These are phyloP conservation scores for Colletotrichum abscissum DNA, from an alignment of 2,329 filamentous ascomycete species.

Conservation along the genomic window DNA sequence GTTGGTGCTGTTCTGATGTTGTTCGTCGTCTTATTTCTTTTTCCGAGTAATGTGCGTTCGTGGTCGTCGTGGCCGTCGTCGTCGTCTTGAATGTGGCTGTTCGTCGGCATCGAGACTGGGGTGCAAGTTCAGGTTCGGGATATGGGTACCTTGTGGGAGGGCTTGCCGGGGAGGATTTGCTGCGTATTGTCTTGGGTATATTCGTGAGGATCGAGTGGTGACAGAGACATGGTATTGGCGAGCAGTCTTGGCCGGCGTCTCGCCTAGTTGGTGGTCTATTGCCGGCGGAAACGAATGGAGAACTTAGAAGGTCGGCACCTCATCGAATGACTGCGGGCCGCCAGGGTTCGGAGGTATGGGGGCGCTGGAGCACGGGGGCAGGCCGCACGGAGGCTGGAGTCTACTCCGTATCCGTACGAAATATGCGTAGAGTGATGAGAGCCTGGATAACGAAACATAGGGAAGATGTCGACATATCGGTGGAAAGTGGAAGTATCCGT, in stretches of 20 bases:
- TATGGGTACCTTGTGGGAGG: not conserved
- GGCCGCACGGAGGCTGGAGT: too few relatives aligned
- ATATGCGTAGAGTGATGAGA: too few relatives aligned
- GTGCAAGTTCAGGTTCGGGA: not conserved
- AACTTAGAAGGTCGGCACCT: not conserved
- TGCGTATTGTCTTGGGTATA: not conserved
- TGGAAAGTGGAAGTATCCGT: not conserved
- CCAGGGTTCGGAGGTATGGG: not conserved
- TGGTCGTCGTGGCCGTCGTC: not conserved
- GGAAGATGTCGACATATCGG: not conserved
- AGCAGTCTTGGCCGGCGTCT: not conserved
- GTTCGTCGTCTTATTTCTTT: not conserved
- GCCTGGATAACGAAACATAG: not conserved
- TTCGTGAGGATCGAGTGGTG: not conserved
- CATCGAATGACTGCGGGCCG: slow-evolving; percentile 9
- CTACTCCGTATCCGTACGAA: too few relatives aligned
- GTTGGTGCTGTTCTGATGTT: not conserved
- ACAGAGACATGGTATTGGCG: not conserved
- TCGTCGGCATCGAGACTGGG: not conserved
- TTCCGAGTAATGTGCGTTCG: not conserved
- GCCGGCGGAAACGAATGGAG: not conserved
- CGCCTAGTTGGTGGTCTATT: not conserved
- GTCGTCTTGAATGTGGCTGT: not conserved
- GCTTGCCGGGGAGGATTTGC: not conserved
- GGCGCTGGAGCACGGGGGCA: too few relatives aligned